Evolutionary conservation across 495 filamentous ascomycete species (phyloP).

Genomic region (Neurospora africana): DNA sequence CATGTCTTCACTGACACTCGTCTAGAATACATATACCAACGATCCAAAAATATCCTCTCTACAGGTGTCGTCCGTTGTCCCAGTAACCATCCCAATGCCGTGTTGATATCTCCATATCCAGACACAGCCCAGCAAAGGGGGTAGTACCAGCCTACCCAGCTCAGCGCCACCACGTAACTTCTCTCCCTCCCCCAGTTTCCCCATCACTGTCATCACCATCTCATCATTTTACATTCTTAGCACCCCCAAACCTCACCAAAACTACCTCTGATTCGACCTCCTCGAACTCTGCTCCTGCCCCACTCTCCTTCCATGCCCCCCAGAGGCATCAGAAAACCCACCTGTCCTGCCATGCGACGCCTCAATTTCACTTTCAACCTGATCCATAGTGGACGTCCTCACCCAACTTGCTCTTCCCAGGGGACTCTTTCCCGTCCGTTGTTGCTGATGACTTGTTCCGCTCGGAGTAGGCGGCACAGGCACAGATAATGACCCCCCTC

Average conservation of each 20-base stretch:
- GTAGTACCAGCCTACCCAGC: not conserved
- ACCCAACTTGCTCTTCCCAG: slow-evolving; percentile 23
- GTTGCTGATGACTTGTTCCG: not conserved
- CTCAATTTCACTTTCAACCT: slow-evolving; percentile 17
- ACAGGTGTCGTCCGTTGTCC: not conserved
- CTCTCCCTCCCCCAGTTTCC: no score
- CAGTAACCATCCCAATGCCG: not conserved
- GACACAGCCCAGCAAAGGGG: not conserved
- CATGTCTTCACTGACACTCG: no score
- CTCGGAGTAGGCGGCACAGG: not conserved
- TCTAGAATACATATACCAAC: no score
- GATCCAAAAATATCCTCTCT: not conserved
- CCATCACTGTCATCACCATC: not conserved
- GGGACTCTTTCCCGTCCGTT: slow-evolving; percentile 22
- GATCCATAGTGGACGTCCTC: slow-evolving; percentile 18
- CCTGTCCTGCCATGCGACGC: slow-evolving; percentile 1
- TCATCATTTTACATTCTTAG: not conserved
- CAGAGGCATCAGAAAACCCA: not conserved
- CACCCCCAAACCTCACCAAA: not conserved
- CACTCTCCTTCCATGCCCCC: not conserved
- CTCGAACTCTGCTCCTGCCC: not conserved
- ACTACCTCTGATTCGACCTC: not conserved
- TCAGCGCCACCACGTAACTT: not conserved
- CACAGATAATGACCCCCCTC: not conserved
- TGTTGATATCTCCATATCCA: not conserved